A percentile compares a stretch with the other conserved stretches of the same genome.
phyloP scores from a whole-genome alignment of 441 rosid species.

The Theobroma grandiflorum region DNA sequence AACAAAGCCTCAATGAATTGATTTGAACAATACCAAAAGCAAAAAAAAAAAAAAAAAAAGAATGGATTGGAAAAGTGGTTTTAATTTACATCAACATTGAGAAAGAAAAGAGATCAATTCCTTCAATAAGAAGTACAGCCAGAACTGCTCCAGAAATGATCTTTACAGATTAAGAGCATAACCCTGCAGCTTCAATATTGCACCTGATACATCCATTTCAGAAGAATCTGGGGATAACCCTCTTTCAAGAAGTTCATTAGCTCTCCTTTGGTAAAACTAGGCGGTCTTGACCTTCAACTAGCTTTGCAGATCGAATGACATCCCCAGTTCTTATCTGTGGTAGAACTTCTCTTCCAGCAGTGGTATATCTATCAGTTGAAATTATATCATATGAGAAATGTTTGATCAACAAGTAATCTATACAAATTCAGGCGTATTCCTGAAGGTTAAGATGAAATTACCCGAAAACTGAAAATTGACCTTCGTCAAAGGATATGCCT shows the following conservation, averaged over 20 bases:
- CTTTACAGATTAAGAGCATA: conserved; percentile 11
- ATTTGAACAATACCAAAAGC: not conserved
- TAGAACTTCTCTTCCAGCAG: conserved; percentile 80
- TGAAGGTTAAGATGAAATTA: conserved; percentile 30
- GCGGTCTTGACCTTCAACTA: conserved; percentile 80
- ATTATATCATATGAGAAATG: not conserved
- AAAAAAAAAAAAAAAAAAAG: too few relatives aligned
- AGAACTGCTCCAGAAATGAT: conserved; percentile 23
- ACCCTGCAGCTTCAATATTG: not conserved
- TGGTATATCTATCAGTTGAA: conserved; percentile 60
- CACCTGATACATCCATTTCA: not conserved
- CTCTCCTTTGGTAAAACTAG: conserved; percentile 68
- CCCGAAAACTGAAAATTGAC: conserved; percentile 96
- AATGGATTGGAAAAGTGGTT: not conserved
- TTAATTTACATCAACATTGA: conserved; percentile 16
- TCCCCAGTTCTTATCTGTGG: conserved; percentile 88
- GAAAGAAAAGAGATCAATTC: not conserved
- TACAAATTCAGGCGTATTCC: not conserved
- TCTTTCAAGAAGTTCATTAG: conserved; percentile 31
- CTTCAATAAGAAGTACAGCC: conserved; percentile 22
- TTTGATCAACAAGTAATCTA: not conserved
- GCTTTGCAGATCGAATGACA: conserved; percentile 75
- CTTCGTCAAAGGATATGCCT: conserved; percentile 95
- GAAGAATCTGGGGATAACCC: not conserved
- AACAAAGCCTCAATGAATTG: not conserved